phyloP scores from a whole-genome alignment of 1,284 basidiomycete species.

The Volvariella volvacea region DNA sequence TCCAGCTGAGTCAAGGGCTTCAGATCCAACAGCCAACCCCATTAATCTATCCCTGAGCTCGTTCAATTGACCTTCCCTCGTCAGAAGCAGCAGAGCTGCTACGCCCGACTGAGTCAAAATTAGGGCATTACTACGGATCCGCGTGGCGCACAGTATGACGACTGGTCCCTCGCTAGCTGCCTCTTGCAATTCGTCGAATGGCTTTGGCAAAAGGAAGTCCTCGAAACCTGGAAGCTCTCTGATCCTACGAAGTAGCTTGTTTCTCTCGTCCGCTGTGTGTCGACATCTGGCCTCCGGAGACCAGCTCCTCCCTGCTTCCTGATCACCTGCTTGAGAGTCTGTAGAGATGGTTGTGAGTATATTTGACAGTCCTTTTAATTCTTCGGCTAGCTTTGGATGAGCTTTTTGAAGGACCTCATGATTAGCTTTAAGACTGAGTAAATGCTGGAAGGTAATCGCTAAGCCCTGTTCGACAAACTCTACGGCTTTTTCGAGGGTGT shows the following conservation, averaged over 20 bases:
- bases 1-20: too few species aligned
- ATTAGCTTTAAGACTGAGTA: slow-evolving; percentile 10
- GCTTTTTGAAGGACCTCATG: slow-evolving; percentile 7
- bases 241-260: background rate
- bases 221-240: slow-evolving; percentile 2
- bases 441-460: slow-evolving; percentile 12
- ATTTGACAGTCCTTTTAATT: background rate
- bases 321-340: too few species aligned
- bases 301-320: too few species aligned
- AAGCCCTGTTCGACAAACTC: slow-evolving; percentile 14
- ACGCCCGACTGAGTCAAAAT: too few species aligned
- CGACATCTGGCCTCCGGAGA: too few species aligned
- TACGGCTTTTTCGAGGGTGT: slow-evolving; percentile 7
- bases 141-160: slow-evolving; percentile 4
- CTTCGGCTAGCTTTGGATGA: slow-evolving; percentile 8
- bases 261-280: slow-evolving; percentile 10
- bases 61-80: too few species aligned
- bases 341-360: slow-evolving; percentile 9
- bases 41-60: too few species aligned
- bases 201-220: slow-evolving; percentile 5
- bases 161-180: slow-evolving; percentile 3
- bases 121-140: slow-evolving; percentile 2
- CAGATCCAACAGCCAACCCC: too few species aligned
- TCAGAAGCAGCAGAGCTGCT: too few species aligned
- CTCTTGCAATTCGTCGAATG: slow-evolving; percentile 1